Evolutionary conservation across 352 stramenopile species (phyloP).

Genomic region (Globisporangium irregulare): DNA sequence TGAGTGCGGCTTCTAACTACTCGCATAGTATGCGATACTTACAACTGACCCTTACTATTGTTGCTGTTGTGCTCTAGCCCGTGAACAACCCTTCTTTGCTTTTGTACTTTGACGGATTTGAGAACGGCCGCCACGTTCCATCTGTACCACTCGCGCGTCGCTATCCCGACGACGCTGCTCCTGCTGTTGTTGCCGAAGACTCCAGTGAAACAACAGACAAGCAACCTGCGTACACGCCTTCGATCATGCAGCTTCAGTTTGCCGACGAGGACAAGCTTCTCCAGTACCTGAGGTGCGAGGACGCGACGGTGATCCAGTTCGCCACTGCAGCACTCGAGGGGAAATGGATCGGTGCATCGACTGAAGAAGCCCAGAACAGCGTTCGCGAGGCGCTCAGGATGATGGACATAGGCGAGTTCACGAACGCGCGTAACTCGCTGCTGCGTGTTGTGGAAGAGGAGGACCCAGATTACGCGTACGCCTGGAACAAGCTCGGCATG

Average conservation of each 20-base stretch:
- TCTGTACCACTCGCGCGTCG: conserved; percentile 55
- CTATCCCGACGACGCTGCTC: conserved; percentile 51
- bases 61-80: conserved; percentile 25
- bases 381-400: conserved; percentile 43
- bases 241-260: conserved; percentile 72
- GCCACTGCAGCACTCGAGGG: conserved; percentile 66
- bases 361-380: conserved; percentile 32
- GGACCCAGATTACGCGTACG: conserved; percentile 59
- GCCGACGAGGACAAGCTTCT: conserved; percentile 64
- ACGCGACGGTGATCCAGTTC: conserved; percentile 72
- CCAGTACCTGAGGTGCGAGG: conserved; percentile 59
- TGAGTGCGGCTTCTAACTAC: not conserved
- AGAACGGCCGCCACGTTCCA: conserved; percentile 50
- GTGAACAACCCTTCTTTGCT: conserved; percentile 62
- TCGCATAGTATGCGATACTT: not conserved
- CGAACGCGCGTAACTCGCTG: conserved; percentile 42
- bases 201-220: not conserved
- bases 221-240: conserved; percentile 29
- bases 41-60: not conserved
- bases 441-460: conserved; percentile 37
- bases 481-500: conserved; percentile 74
- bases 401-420: conserved; percentile 39
- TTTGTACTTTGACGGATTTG: conserved; percentile 79
- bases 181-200: conserved; percentile 9
- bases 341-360: conserved; percentile 65